phyloP scores from a whole-genome alignment of 441 rosid species.

The Bocquillonia castaneifolia region DNA sequence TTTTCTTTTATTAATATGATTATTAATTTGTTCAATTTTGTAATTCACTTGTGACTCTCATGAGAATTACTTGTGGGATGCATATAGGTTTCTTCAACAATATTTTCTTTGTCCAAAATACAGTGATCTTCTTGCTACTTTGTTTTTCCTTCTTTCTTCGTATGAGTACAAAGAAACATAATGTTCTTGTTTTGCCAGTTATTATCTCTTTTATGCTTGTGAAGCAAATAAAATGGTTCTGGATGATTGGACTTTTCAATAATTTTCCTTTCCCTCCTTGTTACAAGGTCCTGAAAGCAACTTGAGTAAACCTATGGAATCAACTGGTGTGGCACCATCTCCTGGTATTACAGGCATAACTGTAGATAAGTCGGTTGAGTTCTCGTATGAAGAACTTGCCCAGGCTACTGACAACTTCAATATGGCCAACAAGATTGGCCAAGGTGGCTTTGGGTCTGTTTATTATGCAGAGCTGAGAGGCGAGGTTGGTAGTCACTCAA shows the following conservation, averaged over 20 bases:
- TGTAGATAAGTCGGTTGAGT: constrained; percentile 50
- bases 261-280: constrained; percentile 16
- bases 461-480: constrained; percentile 88
- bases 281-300: constrained; percentile 31
- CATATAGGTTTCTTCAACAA: too few relatives aligned
- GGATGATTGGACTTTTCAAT: not conserved
- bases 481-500: constrained; percentile 48
- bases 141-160: not conserved
- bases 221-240: not conserved
- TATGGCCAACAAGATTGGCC: constrained; percentile 70
- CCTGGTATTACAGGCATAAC: constrained; percentile 57
- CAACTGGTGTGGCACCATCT: constrained; percentile 28
- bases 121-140: not conserved
- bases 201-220: constrained; percentile 8
- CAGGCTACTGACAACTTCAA: constrained; percentile 48
- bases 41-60: not conserved
- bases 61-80: not conserved
- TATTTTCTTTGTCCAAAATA: not conserved
- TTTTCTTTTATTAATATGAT: not conserved
- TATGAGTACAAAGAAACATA: not conserved
- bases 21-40: not conserved
- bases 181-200: not conserved
- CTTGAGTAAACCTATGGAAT: constrained; percentile 35
- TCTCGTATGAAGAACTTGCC: constrained; percentile 35
- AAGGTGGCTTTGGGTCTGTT: constrained; percentile 88